Percentiles rank a stretch among this genome's conserved stretches.
These are phyloP conservation scores for Rhizophagus clarus DNA, from an alignment of 192 early-diverging fungal genomes.

Conservation along the genomic window DNA sequence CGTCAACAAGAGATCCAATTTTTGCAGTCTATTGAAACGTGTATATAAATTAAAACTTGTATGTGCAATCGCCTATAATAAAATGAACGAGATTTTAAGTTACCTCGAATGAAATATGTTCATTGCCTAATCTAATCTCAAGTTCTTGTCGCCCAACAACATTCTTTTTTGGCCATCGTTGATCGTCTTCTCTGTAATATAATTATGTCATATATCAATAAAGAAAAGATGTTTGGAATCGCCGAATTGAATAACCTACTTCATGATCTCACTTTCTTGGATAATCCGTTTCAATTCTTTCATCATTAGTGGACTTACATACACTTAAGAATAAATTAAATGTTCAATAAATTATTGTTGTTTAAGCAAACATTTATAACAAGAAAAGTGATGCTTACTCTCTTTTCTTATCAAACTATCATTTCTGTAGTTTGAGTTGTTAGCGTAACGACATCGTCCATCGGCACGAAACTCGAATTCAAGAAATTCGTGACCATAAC, in stretches of 20 bases:
- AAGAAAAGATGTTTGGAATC: not conserved
- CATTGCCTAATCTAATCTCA: slow-evolving; percentile 87
- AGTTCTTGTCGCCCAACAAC: slow-evolving; percentile 91
- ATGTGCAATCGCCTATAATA: not conserved
- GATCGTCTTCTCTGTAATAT: slow-evolving; percentile 80
- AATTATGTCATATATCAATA: not conserved
- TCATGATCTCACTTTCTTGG: slow-evolving; percentile 87
- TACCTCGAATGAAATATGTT: slow-evolving; percentile 93
- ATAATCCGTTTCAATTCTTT: slow-evolving; percentile 90
- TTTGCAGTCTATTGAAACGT: slow-evolving; percentile 74
- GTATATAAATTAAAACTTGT: not conserved
- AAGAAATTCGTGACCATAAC: slow-evolving; percentile 98
- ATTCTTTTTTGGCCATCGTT: slow-evolving; percentile 88
- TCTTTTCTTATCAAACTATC: slow-evolving; percentile 95
- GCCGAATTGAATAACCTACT: slow-evolving; percentile 46
- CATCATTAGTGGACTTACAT: slow-evolving; percentile 76
- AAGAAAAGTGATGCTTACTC: slow-evolving; percentile 49
- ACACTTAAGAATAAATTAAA: slow-evolving; percentile 50
- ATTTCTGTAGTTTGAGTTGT: slow-evolving; percentile 98
- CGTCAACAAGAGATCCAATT: slow-evolving; percentile 89
- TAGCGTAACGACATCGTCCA: slow-evolving; percentile 91
- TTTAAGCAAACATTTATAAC: not conserved
- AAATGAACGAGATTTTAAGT: not conserved
- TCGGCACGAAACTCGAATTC: slow-evolving; percentile 93
- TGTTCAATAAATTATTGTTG: not conserved